Base-by-base conservation (phyloP, 2,329 filamentous ascomycete genomes). In the Colletotrichum tropicale region DNA sequence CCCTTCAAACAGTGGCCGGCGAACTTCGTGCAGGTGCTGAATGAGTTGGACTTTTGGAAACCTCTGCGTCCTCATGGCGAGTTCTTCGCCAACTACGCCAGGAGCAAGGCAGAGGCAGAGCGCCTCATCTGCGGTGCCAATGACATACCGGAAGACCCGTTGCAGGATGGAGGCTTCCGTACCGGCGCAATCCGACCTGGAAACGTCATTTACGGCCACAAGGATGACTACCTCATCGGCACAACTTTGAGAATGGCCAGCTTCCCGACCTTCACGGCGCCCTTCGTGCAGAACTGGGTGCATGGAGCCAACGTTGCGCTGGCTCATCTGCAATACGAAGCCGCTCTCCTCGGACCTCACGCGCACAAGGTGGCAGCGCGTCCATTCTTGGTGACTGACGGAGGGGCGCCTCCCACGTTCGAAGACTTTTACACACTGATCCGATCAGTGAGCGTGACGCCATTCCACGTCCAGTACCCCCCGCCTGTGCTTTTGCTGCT, bases 131-230 rank as follows among this genome's bases (percentile, higher is more conserved):
- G 88, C 73, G 81, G 78, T 10, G 87, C 87, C 30, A 85, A 89
- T 79, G 74, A 73, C 15, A 71, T 78, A 56, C 71, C 66, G 9
- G 66, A 62, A 61, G 67, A 56, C 55, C 77, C 66, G 56, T 16
- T 81, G 34, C 77, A 78, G 10, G 30, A 70, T 74, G 65, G 76
- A 38, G 71, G 81, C 9, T 89, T 92, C 80, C 86, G 89, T 12
- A 91, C 90, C 0, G 90, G 89, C 9, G 84, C 85, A 64, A 88
- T 92, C 77, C 86, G 90, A 3, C 90, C 90, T 1, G 86, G 87
- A 15, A 90, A 90, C 77, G 87, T 85, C 32, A 86, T 91, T 61
- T 91, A 91, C 77, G 89, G 89, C 6, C 85, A 86, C 74, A 83
- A 85, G 16, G 84, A 82, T 52, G 87, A 90, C 77, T 82, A 83